Base-by-base conservation (phyloP, 306 rosid species). In the Ormosia semicastrata region DNA sequence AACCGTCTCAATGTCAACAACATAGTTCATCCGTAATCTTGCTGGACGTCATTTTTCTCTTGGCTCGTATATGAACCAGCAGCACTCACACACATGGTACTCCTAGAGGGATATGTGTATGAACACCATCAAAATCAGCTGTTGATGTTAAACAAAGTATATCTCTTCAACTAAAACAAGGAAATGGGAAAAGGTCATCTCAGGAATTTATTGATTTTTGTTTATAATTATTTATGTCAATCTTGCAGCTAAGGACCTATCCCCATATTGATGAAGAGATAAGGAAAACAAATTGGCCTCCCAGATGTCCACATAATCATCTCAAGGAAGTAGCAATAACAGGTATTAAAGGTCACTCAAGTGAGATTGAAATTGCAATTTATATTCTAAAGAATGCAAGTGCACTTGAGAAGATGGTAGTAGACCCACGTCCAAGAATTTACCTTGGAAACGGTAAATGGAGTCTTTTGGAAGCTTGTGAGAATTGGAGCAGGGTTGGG, bases 401-500 rank as follows among this genome's bases (percentile, higher is more conserved):
- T 71, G 60, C 72, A 7, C 87, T 87, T 30, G 58, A 77, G 41
- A 81, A 53, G 11, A 84, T 87, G 88, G 54, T 44, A 29, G 76
- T 87, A 4, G 85, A 83, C 70, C 87, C 84, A 34, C 82, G 79
- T 34, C 66, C 76, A 37, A 77, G 65, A 78, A 3, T 30, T 4
- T 87, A 87, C 80, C 34, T 43, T 2, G 90, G 82, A 1, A 73
- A 87, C 2, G 84, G 84, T 0, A 81, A 84, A 73, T 87, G 84
- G 85, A 14, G 29, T 18, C 53, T 17, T 17, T 44, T 56, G 59
- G 57, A 84, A 50, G 73, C 49, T 8, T 29, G 69, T 62, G 71
- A 30, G 40, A 37, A 37, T 54, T 81, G 90, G 90, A 60, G 12
- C 56, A 72, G 1, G 2, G 32, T 50, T 50, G 83, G 40, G 33